Conservation (phyloP, 2,329 filamentous ascomycete genomes). For the Leptographium lundbergii region DNA sequence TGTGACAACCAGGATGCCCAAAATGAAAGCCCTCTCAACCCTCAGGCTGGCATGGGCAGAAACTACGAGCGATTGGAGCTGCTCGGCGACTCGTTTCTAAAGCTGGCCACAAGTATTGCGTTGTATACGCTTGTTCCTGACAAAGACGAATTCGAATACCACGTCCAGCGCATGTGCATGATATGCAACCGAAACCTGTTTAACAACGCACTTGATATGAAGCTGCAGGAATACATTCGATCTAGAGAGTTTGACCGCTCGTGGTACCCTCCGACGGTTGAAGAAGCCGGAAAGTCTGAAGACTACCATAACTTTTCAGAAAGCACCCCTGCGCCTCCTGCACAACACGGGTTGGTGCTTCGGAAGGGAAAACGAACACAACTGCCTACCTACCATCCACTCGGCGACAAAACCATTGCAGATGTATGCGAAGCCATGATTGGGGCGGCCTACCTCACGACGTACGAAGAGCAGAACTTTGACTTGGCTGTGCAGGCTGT, state of each 20-base stretch:
- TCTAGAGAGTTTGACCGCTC: conserved; percentile 70
- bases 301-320: not conserved
- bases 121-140: conserved; percentile 66
- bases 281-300: not conserved
- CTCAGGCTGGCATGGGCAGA: conserved; percentile 75
- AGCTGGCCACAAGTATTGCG: conserved; percentile 88
- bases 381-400: conserved; percentile 42
- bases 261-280: conserved; percentile 65
- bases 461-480: conserved; percentile 27
- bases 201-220: conserved; percentile 56
- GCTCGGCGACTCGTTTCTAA: conserved; percentile 84
- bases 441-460: conserved; percentile 60
- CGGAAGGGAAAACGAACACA: conserved; percentile 55
- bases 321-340: not conserved
- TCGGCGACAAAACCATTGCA: conserved; percentile 83
- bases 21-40: conserved; percentile 52
- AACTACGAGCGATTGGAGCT: conserved; percentile 96
- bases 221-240: conserved; percentile 63
- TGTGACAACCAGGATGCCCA: conserved; percentile 73
- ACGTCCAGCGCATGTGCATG: conserved; percentile 81
- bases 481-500: conserved; percentile 51
- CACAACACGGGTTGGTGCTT: conserved; percentile 45
- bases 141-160: conserved; percentile 73
- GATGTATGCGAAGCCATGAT: conserved; percentile 94
- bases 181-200: conserved; percentile 88